phyloP scores from a whole-genome alignment of 2,329 filamentous ascomycete genomes.

The Aureobasidium sp. region DNA sequence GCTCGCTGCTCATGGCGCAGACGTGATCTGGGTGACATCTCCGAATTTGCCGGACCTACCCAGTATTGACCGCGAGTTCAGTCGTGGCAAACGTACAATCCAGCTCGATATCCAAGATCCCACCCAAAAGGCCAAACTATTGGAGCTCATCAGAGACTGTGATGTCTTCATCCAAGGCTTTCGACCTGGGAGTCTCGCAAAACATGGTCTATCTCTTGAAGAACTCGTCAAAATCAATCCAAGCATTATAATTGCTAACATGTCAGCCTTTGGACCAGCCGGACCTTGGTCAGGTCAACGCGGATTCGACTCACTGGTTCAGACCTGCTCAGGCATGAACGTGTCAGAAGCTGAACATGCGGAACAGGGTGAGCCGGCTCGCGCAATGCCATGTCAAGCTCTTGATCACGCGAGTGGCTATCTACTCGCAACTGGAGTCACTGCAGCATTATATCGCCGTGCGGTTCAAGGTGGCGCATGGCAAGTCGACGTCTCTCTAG shows the following conservation, averaged over 20 bases:
- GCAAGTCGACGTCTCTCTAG: neutral
- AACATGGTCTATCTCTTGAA: neutral
- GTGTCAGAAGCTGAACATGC: neutral
- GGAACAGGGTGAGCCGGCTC: neutral
- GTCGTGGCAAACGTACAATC: conserved; percentile 21
- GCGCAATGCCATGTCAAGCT: neutral
- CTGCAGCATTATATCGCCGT: neutral
- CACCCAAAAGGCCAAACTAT: conserved; percentile 20
- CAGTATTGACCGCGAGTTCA: conserved; percentile 20
- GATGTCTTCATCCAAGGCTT: conserved; percentile 30
- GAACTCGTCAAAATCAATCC: neutral
- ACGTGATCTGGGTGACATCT: conserved; percentile 23
- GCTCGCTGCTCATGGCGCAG: conserved; percentile 23
- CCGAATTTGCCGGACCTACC: conserved; percentile 20
- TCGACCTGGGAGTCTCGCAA: neutral
- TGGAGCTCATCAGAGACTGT: conserved; percentile 25
- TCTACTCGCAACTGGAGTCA: neutral
- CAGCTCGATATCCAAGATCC: conserved; percentile 27
- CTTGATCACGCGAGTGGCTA: neutral
- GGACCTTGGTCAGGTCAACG: neutral
- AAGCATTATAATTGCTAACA: neutral
- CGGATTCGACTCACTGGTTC: neutral
- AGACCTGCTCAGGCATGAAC: neutral
- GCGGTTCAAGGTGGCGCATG: neutral
- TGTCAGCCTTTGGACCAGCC: neutral